phyloP scores from a whole-genome alignment of 345 rosid species.

The Linum usitatissimum region DNA sequence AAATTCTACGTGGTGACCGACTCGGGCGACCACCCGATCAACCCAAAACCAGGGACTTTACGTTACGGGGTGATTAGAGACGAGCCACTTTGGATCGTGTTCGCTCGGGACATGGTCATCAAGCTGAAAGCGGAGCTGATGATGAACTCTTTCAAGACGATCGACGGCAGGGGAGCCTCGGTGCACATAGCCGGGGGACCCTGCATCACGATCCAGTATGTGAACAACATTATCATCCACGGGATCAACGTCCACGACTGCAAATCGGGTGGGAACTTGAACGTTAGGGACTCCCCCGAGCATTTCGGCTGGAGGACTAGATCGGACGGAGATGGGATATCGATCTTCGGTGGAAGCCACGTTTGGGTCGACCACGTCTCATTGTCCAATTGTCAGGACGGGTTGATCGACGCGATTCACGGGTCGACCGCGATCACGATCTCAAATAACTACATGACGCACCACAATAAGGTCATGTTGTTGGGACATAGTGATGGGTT shows the following conservation, averaged over 20 bases:
- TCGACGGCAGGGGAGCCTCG: constrained; percentile 22
- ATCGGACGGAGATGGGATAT: constrained; percentile 15
- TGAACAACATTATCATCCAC: constrained; percentile 23
- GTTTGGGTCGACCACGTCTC: background rate
- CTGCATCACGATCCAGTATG: constrained; percentile 23
- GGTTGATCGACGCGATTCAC: background rate
- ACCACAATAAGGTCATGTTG: background rate
- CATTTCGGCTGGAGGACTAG: constrained; percentile 28
- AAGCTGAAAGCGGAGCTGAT: constrained; percentile 17
- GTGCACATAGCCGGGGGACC: constrained; percentile 26
- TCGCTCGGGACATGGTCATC: constrained; percentile 18
- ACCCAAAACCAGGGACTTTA: constrained; percentile 17
- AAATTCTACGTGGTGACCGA: constrained; percentile 16
- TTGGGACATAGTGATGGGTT: background rate
- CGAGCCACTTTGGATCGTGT: constrained; percentile 21
- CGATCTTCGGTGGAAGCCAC: background rate
- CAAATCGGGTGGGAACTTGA: constrained; percentile 21
- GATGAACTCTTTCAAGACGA: constrained; percentile 26
- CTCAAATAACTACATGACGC: background rate
- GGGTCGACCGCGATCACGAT: background rate
- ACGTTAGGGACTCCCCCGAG: constrained; percentile 20
- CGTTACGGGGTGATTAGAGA: constrained; percentile 19
- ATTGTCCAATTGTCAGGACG: background rate
- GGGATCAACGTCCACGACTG: constrained; percentile 25
- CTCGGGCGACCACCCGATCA: constrained; percentile 14